Base-by-base conservation (phyloP, 139 green algal species). In the Bryopsis sp. region DNA sequence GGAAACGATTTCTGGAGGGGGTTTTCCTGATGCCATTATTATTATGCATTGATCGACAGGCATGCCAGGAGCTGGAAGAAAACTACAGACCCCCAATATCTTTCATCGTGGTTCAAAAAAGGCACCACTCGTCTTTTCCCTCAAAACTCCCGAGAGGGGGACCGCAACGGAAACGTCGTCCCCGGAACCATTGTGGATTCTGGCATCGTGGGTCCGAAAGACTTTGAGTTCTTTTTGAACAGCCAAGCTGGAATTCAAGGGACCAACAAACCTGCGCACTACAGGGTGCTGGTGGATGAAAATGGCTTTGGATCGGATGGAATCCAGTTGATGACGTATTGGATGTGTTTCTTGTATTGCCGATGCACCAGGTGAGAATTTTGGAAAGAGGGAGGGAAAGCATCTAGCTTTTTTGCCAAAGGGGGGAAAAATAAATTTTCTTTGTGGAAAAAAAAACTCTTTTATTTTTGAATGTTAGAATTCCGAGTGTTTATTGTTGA, bases 341-440 rank as follows among this genome's bases (percentile, higher is more conserved):
- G 78, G 73, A 64, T 92, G 48, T 91, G 87, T 79, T 93, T 94
- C 78, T 72, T 82, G 35, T 93, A 89, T 63, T 85, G 72, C 74
- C 75, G 84, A 67, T 89, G 81, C 81, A 88, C 81, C 0, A 68
- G 64, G 37, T 71, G 28, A 15, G 64, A n/a, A n/a, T n/a, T n/a
- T n/a, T n/a, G n/a, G n/a, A n/a, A n/a, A n/a, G n/a, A n/a, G n/a
- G n/a, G n/a, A n/a, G n/a, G n/a, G n/a, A n/a, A n/a, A n/a, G n/a
- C n/a, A n/a, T n/a, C n/a, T n/a, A n/a, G n/a, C n/a, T n/a, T n/a
- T n/a, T n/a, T n/a, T n/a, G n/a, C n/a, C n/a, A n/a, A n/a, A n/a
- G n/a, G n/a, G n/a, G n/a, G n/a, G n/a, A n/a, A n/a, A n/a, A n/a
- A n/a, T n/a, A n/a, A n/a, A n/a, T n/a, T n/a, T n/a, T n/a, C n/a